Evolutionary conservation across 306 rosid species (phyloP).

Genomic region (Abrus precatorius): DNA sequence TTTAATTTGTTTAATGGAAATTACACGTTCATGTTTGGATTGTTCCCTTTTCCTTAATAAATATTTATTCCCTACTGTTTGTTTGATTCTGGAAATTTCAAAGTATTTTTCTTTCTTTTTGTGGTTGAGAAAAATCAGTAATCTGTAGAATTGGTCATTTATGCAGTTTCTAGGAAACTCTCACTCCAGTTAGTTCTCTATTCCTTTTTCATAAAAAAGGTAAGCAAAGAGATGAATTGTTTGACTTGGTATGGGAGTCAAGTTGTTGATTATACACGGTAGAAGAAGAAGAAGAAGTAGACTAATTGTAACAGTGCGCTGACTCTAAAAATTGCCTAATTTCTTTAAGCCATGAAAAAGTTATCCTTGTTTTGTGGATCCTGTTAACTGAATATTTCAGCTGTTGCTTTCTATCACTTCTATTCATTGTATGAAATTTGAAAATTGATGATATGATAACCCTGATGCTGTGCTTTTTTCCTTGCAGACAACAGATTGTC

Average conservation of each 20-base stretch:
- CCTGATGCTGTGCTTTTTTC: constrained; percentile 44
- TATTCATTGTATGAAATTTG: constrained; percentile 29
- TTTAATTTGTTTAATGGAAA: constrained; percentile 21
- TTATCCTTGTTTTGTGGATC: constrained; percentile 23
- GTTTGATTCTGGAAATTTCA: constrained; percentile 32
- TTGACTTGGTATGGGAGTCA: constrained; percentile 49
- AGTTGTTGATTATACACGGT: constrained; percentile 45
- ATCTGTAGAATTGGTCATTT: constrained; percentile 40
- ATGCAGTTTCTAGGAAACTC: constrained; percentile 44
- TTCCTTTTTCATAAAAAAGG: constrained; percentile 3
- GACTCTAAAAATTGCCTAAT: constrained; percentile 6
- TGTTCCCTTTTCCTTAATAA: constrained; percentile 35
- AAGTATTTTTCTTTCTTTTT: constrained; percentile 2
- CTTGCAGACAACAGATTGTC: constrained; percentile 48
- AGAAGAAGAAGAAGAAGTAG: constrained; percentile 37
- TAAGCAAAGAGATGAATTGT: constrained; percentile 8
- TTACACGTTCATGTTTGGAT: constrained; percentile 9
- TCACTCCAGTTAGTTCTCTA: constrained; percentile 14
- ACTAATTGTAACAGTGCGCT: constrained; percentile 34
- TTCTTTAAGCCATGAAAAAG: constrained; percentile 21
- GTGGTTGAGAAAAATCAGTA: constrained; percentile 37
- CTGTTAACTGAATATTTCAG: background rate
- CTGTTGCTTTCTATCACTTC: constrained; percentile 37
- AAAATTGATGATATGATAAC: constrained; percentile 27
- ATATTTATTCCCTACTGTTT: background rate